Evolutionary conservation across 352 stramenopile genomes (phyloP).

Genomic region (Phytopythium mirpurense): DNA sequence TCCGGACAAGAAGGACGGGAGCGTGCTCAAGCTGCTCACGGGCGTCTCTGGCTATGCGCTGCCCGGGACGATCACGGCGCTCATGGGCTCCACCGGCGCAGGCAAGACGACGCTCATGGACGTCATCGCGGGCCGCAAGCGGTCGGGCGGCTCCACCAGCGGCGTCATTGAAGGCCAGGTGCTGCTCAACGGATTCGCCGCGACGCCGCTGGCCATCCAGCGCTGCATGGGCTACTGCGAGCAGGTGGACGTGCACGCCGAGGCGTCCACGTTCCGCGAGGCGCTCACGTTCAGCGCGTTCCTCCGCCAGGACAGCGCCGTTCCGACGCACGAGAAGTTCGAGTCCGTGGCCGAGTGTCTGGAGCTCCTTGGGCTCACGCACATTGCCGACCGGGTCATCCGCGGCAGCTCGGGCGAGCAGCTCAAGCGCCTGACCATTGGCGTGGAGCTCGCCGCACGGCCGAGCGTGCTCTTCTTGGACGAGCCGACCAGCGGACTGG

Average conservation of each 20-base stretch:
- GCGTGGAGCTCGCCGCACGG: conserved; percentile 80
- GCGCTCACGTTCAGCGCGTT: conserved; percentile 83
- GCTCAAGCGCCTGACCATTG: conserved; percentile 53
- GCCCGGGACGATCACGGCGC: conserved; percentile 68
- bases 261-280: conserved; percentile 85
- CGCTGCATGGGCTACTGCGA: conserved; percentile 37
- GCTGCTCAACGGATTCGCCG: conserved; percentile 19
- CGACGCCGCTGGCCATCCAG: conserved; percentile 14
- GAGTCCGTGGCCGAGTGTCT: conserved; percentile 25
- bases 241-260: conserved; percentile 82
- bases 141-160: background rate
- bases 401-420: conserved; percentile 28
- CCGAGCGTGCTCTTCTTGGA: conserved; percentile 85
- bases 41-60: conserved; percentile 51
- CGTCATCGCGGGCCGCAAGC: conserved; percentile 85
- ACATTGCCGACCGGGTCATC: conserved; percentile 28
- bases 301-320: conserved; percentile 35
- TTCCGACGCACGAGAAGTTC: conserved; percentile 18
- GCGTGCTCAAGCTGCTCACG: conserved; percentile 44
- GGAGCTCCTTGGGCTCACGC: conserved; percentile 25
- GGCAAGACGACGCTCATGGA: conserved; percentile 85
- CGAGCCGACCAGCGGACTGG: conserved; percentile 86
- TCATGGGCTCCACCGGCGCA: conserved; percentile 78
- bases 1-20: background rate
- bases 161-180: conserved; percentile 14